Conservation (phyloP, 495 filamentous ascomycete species). For the Cercophora scortea region DNA sequence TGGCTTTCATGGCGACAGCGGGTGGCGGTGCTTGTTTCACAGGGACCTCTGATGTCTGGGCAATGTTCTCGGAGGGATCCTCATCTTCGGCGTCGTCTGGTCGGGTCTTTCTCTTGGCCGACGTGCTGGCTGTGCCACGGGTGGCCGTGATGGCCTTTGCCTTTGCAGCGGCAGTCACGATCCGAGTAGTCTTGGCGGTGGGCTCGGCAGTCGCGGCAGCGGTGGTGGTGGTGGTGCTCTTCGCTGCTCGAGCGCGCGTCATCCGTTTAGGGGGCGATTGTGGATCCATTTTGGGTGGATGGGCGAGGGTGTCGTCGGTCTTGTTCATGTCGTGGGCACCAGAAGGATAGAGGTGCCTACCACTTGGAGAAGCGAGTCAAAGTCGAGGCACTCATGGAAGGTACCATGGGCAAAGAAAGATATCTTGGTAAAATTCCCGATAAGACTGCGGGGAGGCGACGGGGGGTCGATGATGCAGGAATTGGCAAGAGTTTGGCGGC, state of each 20-base stretch:
- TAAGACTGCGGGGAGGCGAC: too few species aligned
- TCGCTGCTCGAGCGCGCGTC: constrained; percentile 50
- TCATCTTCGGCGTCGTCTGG: constrained; percentile 34
- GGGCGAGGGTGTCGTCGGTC: neutral
- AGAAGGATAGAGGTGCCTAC: too few species aligned
- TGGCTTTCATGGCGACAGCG: constrained; percentile 24
- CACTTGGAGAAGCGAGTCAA: too few species aligned
- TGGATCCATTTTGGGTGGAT: constrained; percentile 28
- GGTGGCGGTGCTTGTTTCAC: constrained; percentile 14
- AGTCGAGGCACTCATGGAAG: too few species aligned
- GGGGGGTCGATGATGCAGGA: too few species aligned
- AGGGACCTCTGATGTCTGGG: neutral
- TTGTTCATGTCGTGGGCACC: too few species aligned
- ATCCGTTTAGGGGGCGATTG: constrained; percentile 51
- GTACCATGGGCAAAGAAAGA: too few species aligned
- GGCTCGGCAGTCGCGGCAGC: too few species aligned
- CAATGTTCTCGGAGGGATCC: constrained; percentile 4
- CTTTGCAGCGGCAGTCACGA: constrained; percentile 29
- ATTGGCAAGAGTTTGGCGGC: neutral
- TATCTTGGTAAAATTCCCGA: too few species aligned
- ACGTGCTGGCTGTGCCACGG: constrained; percentile 9
- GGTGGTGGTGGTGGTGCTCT: constrained; percentile 15
- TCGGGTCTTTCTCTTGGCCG: constrained; percentile 40
- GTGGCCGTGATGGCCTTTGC: constrained; percentile 21
- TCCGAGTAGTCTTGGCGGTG: constrained; percentile 25